A percentile compares a stretch with the other conserved stretches of the same genome.
phyloP scores from a whole-genome alignment of 2,329 filamentous ascomycete species.

The Trichoderma atrobrunneum region DNA sequence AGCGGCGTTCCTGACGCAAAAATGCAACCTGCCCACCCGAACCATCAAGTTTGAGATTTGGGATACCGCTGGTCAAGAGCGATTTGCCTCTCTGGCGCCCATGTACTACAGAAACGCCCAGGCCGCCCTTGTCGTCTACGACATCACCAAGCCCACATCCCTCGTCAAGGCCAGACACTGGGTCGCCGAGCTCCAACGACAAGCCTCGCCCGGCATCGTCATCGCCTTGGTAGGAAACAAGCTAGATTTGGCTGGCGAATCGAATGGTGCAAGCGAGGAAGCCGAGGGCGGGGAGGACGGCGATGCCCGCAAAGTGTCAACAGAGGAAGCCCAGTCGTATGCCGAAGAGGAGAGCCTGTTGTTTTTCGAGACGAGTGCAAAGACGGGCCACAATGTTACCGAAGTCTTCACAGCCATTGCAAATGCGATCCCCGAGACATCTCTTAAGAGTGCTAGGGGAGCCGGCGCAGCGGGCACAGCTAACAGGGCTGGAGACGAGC shows the following conservation, averaged over 20 bases:
- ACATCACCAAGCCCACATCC: slow-evolving; percentile 93
- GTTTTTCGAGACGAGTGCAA: slow-evolving; percentile 98
- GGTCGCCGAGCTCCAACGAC: slow-evolving; percentile 95
- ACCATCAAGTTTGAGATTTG: slow-evolving; percentile 96
- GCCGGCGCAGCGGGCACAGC: slow-evolving; percentile 60
- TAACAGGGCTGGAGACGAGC: slow-evolving; percentile 61
- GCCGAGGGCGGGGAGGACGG: slow-evolving; percentile 61
- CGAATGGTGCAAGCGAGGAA: slow-evolving; percentile 46
- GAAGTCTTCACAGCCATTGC: slow-evolving; percentile 98
- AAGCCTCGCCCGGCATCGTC: slow-evolving; percentile 93
- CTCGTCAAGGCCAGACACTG: slow-evolving; percentile 97
- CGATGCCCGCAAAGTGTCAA: slow-evolving; percentile 83
- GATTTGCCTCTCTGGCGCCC: slow-evolving; percentile 91
- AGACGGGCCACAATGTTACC: slow-evolving; percentile 89
- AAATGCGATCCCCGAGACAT: slow-evolving; percentile 96
- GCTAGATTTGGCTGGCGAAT: slow-evolving; percentile 76
- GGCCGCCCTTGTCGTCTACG: slow-evolving; percentile 95
- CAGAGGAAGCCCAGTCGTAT: slow-evolving; percentile 87
- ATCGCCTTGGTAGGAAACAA: slow-evolving; percentile 98
- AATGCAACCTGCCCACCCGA: slow-evolving; percentile 90
- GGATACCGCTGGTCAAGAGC: slow-evolving; percentile 97
- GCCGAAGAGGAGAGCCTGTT: slow-evolving; percentile 91
- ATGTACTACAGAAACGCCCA: slow-evolving; percentile 99
- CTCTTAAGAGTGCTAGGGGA: slow-evolving; percentile 83
- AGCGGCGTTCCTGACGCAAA: slow-evolving; percentile 98